Base-by-base conservation (phyloP, 805 yeast genomes). In the Ogataea pignaliae region DNA sequence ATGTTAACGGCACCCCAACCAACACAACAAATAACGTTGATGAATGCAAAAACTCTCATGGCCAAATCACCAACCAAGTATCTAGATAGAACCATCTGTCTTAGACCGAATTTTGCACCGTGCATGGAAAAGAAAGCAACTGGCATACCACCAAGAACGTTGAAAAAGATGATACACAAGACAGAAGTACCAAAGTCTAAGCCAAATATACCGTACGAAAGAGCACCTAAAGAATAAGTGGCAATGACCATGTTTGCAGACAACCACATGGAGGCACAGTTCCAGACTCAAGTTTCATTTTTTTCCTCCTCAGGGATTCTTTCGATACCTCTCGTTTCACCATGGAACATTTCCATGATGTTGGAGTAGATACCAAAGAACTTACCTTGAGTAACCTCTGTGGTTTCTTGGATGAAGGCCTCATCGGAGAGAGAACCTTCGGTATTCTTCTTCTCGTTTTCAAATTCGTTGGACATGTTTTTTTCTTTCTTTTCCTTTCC, bases 1-100 rank as follows among this genome's bases (percentile, higher is more conserved):
- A 86, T 87, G 67, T 90, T 90, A 39, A 88, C 91, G 10, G 96
- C 88, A 66, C 93, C 86, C 97, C 97, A 90, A 56, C 97, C 97
- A 44, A 89, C 79, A 76, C 96, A 87, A 26, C 96, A 90, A 50
- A 90, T 65, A 57, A 81, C 76, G 61, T 89, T 88, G 61, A 90
- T 72, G 37, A 83, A 64, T 10, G 95, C 83, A 58, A 88, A 84
- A 45, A 88, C 73, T 63, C 95, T 78, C 67, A 85, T 82, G 38
- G 85, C 83, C 29, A 70, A 61, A 65, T 83, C 80, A 51, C 97
- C 97, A 50, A 82, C 74, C 55, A 88, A 74, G 65, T 73, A 89
- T 54, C 91, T 76, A 10, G 95, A 80, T 45, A 89, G 59, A 33
- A 87, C 75, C 86, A 89, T 84, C 65, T 90, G 97, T 67, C 97